Conservation (phyloP, 2,329 filamentous ascomycete genomes). For the Aspergillus costaricaensis region DNA sequence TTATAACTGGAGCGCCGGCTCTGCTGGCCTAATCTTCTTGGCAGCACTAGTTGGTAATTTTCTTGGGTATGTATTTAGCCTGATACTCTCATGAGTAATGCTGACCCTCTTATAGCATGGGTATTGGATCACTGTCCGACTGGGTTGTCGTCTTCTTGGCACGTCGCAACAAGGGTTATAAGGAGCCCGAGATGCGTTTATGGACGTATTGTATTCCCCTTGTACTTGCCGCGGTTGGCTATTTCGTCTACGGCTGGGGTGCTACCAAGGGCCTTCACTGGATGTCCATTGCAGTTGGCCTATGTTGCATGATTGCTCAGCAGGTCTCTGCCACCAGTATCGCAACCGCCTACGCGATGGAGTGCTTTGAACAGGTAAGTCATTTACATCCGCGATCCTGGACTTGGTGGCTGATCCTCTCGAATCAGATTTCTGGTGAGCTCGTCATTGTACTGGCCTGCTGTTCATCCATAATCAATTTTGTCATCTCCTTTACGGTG, state of each 20-base stretch:
- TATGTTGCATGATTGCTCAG: slow-evolving; percentile 45
- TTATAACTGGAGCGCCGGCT: slow-evolving; percentile 38
- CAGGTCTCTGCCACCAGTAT: slow-evolving; percentile 44
- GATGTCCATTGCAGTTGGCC: slow-evolving; percentile 39
- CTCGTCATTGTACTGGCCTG: slow-evolving; percentile 42
- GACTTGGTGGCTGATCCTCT: neutral
- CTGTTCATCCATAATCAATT: slow-evolving; percentile 37
- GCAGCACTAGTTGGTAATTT: slow-evolving; percentile 37
- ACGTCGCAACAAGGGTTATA: slow-evolving; percentile 37
- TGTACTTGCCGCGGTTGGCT: slow-evolving; percentile 37
- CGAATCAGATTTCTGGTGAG: slow-evolving; percentile 37
- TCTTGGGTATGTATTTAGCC: slow-evolving; percentile 25
- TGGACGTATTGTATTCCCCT: slow-evolving; percentile 38
- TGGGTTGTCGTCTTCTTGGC: slow-evolving; percentile 36
- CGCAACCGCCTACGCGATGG: slow-evolving; percentile 47
- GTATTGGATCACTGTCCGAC: slow-evolving; percentile 34
- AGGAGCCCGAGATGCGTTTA: slow-evolving; percentile 44
- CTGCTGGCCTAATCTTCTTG: slow-evolving; percentile 36
- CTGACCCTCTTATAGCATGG: slow-evolving; percentile 44
- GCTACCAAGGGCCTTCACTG: slow-evolving; percentile 37
- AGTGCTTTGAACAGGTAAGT: slow-evolving; percentile 40
- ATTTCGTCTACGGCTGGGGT: slow-evolving; percentile 44
- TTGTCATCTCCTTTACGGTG: slow-evolving; percentile 43
- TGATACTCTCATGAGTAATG: neutral
- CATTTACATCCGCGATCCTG: neutral